Evolutionary conservation across 225 moss, liverwort and hornwort genomes (phyloP), one percentile per base, ranked within the genome.

Genomic region (Asterella californica): DNA sequence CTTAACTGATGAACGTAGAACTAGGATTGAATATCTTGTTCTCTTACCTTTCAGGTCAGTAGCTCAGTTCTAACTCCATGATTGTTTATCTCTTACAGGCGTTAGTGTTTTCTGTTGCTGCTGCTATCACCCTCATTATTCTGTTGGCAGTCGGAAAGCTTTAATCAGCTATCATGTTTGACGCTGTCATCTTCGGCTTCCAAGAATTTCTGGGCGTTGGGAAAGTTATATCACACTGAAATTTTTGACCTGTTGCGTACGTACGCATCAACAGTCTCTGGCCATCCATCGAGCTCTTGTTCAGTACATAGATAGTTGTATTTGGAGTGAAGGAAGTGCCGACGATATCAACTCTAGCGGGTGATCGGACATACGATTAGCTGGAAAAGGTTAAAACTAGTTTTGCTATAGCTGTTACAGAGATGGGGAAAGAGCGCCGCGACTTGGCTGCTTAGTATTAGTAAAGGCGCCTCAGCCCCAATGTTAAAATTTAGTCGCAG

Each of bases 101-200:
- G 34, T 86, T 92, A 38, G 88, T 96, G 66, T 85, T 54, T 63
- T 84, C 88, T 9, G 96, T 91, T 70, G 89, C 85, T 76, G 42
- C 84, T 83, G 86, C 82, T 29, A 69, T 86, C 54, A 87, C 90
- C 76, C 70, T 88, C 22, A 55, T 93, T 55, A 84, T 85, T 49
- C 82, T 96, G 48, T 76, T 90, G 19, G 84, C 90, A 76, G 74
- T 87, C 72, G 79, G 79, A 50, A 83, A 81, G 1, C 2, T 78
- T 27, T 78, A 33, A 65, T 22, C 25, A 29, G 30, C 36, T 59
- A 57, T 36, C 36, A 38, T 37, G 21, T 34, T 59, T 55, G 1
- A 24, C 37, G 33, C 15, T 70, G 15, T 70, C 70, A 15, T 33
- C 38, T 8, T 70, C 33, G 66, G 70, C 42, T 70, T 45, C 42